Base-by-base conservation (phyloP, 2,329 filamentous ascomycete genomes). In the Reticulascus tulasneorum region DNA sequence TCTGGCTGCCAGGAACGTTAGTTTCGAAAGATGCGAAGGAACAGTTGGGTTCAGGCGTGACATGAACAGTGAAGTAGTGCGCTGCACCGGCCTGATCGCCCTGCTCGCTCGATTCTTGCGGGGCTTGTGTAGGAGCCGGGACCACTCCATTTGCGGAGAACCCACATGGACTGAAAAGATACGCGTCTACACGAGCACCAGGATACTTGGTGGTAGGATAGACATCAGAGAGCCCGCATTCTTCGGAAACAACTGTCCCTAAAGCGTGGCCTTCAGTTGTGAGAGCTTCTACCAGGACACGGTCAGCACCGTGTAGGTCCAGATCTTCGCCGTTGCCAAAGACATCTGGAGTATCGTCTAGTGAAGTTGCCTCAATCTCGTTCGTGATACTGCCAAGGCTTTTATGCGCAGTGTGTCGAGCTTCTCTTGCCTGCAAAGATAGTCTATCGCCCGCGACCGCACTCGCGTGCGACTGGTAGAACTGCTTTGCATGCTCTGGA, bases 1-100 rank as follows among this genome's bases (percentile, higher is more conserved):
- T 87, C 66, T 95, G 88, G 6, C 81, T 82, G 18, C 88, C 85
- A 2, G 93, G 93, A 5, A 98, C 91, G 51, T 97, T 98, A 48
- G 93, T 97, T 71, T 98, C 93, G 57, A 98, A 98, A 3, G 89
- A 96, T 23, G 93, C 93, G 60, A 94, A 98, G 6, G 90, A 96
- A 71, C 91, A 98, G 54, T 95, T 82, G 11, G 91, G 88, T 71
- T 98, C 93, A 1, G 93, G 93, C 0, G 93, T 98, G 48, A 98
- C 93, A 57, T 98, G 93, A 17, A 98, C 93, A 1, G 91, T 98
- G 66, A 96, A 98, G 68, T 98, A 98, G 65, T 97, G 89, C 25
- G 79, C 84, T 5, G 75, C 67, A 34, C 70, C 71, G 42, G 63
- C 61, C 32, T 58, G 55, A 41, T 71, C 64, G 58, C 66, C 32